phyloP scores from a whole-genome alignment of 2,329 filamentous ascomycete genomes.

The Talaromyces sp. region DNA sequence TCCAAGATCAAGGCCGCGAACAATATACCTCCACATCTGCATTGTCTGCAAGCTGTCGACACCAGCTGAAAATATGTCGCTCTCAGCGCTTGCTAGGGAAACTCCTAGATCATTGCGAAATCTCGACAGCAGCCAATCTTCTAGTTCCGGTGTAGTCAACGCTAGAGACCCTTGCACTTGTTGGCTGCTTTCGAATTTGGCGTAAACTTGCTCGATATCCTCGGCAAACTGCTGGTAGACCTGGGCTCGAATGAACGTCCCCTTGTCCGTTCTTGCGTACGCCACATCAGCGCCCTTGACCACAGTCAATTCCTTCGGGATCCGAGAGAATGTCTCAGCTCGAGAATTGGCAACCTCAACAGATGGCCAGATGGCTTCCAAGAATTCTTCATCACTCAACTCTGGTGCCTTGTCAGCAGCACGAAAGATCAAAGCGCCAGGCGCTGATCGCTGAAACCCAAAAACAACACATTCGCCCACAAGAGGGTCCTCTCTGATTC shows the following conservation, averaged over 20 bases:
- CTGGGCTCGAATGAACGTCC: slow-evolving; percentile 51
- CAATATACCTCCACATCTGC: slow-evolving; percentile 50
- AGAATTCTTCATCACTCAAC: slow-evolving; percentile 42
- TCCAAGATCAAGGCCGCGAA: slow-evolving; percentile 48
- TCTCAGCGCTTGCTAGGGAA: slow-evolving; percentile 28
- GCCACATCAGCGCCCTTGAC: slow-evolving; percentile 42
- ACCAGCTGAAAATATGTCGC: slow-evolving; percentile 57
- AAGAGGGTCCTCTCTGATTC: slow-evolving; percentile 10
- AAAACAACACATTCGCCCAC: slow-evolving; percentile 14
- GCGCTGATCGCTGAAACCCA: slow-evolving; percentile 14
- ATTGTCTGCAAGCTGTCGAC: slow-evolving; percentile 59
- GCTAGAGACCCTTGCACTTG: slow-evolving; percentile 17
- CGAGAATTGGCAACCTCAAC: slow-evolving; percentile 49
- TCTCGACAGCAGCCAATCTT: slow-evolving; percentile 29
- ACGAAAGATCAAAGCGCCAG: slow-evolving; percentile 44
- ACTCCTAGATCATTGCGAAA: slow-evolving; percentile 17
- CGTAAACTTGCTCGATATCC: slow-evolving; percentile 46
- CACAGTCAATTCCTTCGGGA: slow-evolving; percentile 51
- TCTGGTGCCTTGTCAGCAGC: slow-evolving; percentile 42
- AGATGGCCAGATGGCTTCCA: slow-evolving; percentile 47
- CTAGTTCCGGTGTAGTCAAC: slow-evolving; percentile 25
- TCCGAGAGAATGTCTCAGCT: slow-evolving; percentile 50
- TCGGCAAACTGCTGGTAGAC: slow-evolving; percentile 47
- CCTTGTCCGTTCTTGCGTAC: slow-evolving; percentile 55
- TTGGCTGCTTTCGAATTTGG: slow-evolving; percentile 18